A percentile compares a stretch with the other conserved stretches of the same genome.
These are phyloP conservation scores for Pyrrhoderma lamaoense DNA, from an alignment of 1,284 basidiomycete species.

Conservation along the genomic window DNA sequence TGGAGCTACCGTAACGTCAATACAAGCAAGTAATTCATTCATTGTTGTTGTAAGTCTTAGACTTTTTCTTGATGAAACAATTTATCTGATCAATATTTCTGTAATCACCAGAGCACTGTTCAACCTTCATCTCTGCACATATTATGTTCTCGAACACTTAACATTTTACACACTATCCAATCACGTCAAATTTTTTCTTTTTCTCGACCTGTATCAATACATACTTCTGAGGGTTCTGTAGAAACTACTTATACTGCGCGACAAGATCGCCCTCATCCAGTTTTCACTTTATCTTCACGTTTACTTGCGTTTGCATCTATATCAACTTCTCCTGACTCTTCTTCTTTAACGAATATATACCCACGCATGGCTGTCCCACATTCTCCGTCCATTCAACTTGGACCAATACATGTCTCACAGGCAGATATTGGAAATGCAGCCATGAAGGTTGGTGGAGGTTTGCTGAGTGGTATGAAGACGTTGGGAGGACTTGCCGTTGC, in stretches of 20 bases:
- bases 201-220: slow-evolving; percentile 17
- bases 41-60: slow-evolving; percentile 50
- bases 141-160: slow-evolving; percentile 47
- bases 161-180: slow-evolving; percentile 41
- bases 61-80: not conserved
- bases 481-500: slow-evolving; percentile 57
- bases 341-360: slow-evolving; percentile 20
- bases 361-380: slow-evolving; percentile 23
- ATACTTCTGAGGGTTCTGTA: slow-evolving; percentile 10
- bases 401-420: slow-evolving; percentile 26
- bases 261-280: slow-evolving; percentile 31
- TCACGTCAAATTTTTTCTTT: slow-evolving; percentile 13
- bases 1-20: slow-evolving; percentile 33
- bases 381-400: slow-evolving; percentile 21
- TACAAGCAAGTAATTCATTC: slow-evolving; percentile 43
- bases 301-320: slow-evolving; percentile 55
- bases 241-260: slow-evolving; percentile 13
- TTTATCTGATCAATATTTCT: slow-evolving; percentile 12
- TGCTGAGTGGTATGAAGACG: slow-evolving; percentile 56
- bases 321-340: slow-evolving; percentile 26
- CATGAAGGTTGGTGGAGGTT: slow-evolving; percentile 49
- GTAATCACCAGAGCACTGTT: slow-evolving; percentile 41
- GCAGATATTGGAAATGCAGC: slow-evolving; percentile 49
- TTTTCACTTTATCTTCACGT: slow-evolving; percentile 55
- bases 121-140: slow-evolving; percentile 50